Evolutionary conservation across 768 basidiomycete genomes (phyloP).

Genomic region (Termitomyces sp.): DNA sequence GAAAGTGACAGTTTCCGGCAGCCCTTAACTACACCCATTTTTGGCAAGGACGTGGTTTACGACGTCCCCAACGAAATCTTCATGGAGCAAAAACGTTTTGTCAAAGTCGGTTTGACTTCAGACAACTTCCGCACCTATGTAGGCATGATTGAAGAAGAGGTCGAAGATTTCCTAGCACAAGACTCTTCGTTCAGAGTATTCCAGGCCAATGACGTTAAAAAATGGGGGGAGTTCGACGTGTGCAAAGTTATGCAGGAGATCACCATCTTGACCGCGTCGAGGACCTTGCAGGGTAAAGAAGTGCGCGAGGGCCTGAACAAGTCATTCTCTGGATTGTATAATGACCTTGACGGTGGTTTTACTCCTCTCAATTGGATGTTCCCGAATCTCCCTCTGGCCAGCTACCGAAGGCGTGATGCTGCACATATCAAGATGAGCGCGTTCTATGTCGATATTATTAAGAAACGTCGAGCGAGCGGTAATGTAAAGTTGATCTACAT

Average conservation of each 20-base stretch:
- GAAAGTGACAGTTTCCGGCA: slow-evolving; percentile 22
- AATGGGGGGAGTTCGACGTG: slow-evolving; percentile 77
- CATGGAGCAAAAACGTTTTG: slow-evolving; percentile 99
- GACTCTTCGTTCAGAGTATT: slow-evolving; percentile 60
- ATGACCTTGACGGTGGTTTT: slow-evolving; percentile 92
- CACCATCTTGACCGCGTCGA: slow-evolving; percentile 90
- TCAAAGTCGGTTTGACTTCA: slow-evolving; percentile 90
- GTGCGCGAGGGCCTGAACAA: slow-evolving; percentile 77
- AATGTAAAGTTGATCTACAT: slow-evolving; percentile 29
- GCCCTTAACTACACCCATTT: slow-evolving; percentile 92
- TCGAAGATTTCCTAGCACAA: slow-evolving; percentile 61
- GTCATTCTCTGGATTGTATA: slow-evolving; percentile 77
- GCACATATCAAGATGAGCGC: slow-evolving; percentile 93
- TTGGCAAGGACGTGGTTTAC: slow-evolving; percentile 97
- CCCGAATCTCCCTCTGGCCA: slow-evolving; percentile 86
- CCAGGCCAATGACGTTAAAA: slow-evolving; percentile 61
- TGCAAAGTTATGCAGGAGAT: slow-evolving; percentile 77
- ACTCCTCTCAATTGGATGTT: slow-evolving; percentile 95
- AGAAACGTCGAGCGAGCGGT: slow-evolving; percentile 54
- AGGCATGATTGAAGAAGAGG: slow-evolving; percentile 74
- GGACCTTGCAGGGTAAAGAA: slow-evolving; percentile 91
- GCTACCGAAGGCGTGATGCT: slow-evolving; percentile 81
- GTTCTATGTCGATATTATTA: slow-evolving; percentile 87
- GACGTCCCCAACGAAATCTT: slow-evolving; percentile 93
- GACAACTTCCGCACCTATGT: slow-evolving; percentile 88